These are phyloP conservation scores for Eucalyptus globulus DNA, from an alignment of 345 rosid species.

Conservation along the genomic window DNA sequence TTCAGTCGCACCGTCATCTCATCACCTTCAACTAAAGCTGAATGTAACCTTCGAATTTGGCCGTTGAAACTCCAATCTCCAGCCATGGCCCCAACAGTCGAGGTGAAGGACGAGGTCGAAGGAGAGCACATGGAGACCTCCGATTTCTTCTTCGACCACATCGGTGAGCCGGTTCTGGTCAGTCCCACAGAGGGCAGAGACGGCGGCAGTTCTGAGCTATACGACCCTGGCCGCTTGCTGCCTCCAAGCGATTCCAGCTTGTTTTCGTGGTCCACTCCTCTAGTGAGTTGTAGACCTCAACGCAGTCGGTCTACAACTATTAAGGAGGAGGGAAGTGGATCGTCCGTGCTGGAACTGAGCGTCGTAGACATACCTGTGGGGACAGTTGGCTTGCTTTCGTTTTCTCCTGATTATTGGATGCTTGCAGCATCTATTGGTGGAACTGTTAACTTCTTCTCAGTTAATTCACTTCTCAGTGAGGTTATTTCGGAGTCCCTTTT, in stretches of 20 bases:
- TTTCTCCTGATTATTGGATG: conserved; percentile 47
- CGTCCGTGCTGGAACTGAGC: conserved; percentile 41
- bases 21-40: not conserved
- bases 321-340: conserved; percentile 10
- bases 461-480: conserved; percentile 49
- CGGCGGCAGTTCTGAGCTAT: not conserved
- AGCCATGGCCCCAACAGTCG: not conserved
- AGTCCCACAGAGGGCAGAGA: not conserved
- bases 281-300: not conserved
- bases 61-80: not conserved
- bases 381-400: conserved; percentile 37
- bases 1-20: not conserved
- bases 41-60: not conserved
- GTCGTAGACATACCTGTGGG: conserved; percentile 45
- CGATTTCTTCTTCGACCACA: conserved; percentile 56
- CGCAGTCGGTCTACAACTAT: too few species aligned
- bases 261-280: conserved; percentile 30
- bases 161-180: conserved; percentile 55
- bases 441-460: conserved; percentile 42
- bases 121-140: conserved; percentile 34
- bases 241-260: conserved; percentile 32
- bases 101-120: conserved; percentile 40
- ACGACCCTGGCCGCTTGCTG: conserved; percentile 46
- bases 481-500: not conserved
- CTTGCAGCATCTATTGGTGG: conserved; percentile 50